Base-by-base conservation (phyloP, 306 rosid genomes). In the Vicia sativa region DNA sequence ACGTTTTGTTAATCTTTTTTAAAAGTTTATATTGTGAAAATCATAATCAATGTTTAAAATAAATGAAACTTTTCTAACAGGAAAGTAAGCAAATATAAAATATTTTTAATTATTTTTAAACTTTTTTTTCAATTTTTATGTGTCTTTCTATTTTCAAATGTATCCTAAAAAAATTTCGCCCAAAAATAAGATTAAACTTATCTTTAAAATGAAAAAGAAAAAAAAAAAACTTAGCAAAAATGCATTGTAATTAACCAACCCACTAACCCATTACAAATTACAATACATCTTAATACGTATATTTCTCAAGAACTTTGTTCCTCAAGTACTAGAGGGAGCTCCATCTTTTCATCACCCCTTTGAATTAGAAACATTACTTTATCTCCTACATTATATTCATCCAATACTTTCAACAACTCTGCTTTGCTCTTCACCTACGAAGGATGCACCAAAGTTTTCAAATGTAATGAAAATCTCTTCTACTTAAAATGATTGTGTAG, bases 381-480 rank as follows among this genome's bases (percentile, higher is more conserved):
- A 57, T 86, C 96, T 21, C 98, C 96, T 1, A 85, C 84, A 28
- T 65, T 88, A 68, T 88, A 86, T 3, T 93, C 97, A 80, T 93
- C 96, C 78, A 87, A 75, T 26, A 80, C 61, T 74, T 83, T 90
- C 82, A 83, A 77, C 81, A 93, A 70, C 59, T 90, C 96, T 76
- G 87, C 96, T 83, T 78, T 88, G 91, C 37, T 86, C 79, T 85
- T 90, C 2, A 92, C 93, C 98, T 92, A 81, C 8, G 41, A 64
- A 77, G 54, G 62, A 34, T 42, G 63, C 62, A 72, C 28, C 58
- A 38, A 62, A 68, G 1, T 65, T 41, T 34, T 54, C 43, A 75
- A 16, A 55, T 25, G 18, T 18, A 48, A 56, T 18, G 11, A 13
- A 15, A 11, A 31, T 37, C 16, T 35, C 26, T 49, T 49, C 63